These are phyloP conservation scores for Asclepias syriaca DNA, from an alignment of 257 asterid genomes.

Conservation along the genomic window DNA sequence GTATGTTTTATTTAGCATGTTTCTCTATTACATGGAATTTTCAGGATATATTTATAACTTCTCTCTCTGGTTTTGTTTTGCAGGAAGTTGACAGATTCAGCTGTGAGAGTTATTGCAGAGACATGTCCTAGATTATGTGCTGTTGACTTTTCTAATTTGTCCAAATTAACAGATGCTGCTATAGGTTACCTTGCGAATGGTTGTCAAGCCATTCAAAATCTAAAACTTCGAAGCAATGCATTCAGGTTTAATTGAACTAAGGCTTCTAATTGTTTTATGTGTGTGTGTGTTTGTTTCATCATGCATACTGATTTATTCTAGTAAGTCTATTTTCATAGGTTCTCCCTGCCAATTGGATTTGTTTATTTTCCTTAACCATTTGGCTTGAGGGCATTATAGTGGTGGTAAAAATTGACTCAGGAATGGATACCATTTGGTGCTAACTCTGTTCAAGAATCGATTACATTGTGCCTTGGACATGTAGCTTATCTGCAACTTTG, in stretches of 20 bases:
- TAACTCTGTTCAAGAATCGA: neutral
- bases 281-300: neutral
- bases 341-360: neutral
- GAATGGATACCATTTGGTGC: neutral
- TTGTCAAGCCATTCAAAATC: conserved; percentile 51
- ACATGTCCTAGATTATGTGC: conserved; percentile 52
- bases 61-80: conserved; percentile 14
- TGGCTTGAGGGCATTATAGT: neutral
- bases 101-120: conserved; percentile 57
- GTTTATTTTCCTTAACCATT: neutral
- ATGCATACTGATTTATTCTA: neutral
- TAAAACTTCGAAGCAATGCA: conserved; percentile 56
- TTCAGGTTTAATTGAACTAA: conserved; percentile 50
- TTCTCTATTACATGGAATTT: neutral
- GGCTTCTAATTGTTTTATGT: neutral
- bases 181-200: conserved; percentile 83
- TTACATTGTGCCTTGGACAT: neutral
- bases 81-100: conserved; percentile 72
- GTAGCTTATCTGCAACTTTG: neutral
- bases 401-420: neutral
- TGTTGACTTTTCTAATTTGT: conserved; percentile 57
- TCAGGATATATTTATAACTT: neutral
- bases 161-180: conserved; percentile 72
- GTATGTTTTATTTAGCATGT: conserved; percentile 36
- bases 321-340: neutral